These are phyloP conservation scores for Saksenaea oblongispora DNA, from an alignment of 371 early-diverging fungal species.

Conservation along the genomic window DNA sequence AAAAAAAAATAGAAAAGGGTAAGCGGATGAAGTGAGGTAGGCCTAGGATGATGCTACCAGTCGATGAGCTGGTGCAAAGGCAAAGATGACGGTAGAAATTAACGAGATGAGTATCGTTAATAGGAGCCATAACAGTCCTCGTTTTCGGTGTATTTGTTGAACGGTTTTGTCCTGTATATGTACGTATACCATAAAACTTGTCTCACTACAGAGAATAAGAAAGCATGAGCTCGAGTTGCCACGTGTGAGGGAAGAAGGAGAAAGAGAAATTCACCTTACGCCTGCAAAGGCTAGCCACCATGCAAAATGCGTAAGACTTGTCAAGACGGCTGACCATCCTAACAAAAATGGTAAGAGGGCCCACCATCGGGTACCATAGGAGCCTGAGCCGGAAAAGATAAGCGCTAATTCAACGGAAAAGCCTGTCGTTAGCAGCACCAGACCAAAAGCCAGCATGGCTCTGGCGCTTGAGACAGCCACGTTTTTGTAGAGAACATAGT, in stretches of 20 bases:
- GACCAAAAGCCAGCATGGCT: conserved; percentile 22
- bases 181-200: conserved; percentile 34
- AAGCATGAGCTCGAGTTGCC: not conserved
- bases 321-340: conserved; percentile 37
- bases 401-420: conserved; percentile 42
- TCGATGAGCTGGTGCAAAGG: conserved; percentile 41
- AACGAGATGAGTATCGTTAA: conserved; percentile 28
- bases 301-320: conserved; percentile 44
- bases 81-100: conserved; percentile 41
- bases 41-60: conserved; percentile 4
- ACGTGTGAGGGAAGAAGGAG: not conserved
- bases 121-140: conserved; percentile 36
- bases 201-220: conserved; percentile 24
- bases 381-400: conserved; percentile 36
- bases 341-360: conserved; percentile 39
- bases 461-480: conserved; percentile 21
- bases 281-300: conserved; percentile 46
- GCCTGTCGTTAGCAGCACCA: conserved; percentile 33
- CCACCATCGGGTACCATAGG: conserved; percentile 33
- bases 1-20: not conserved
- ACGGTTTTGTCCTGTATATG: conserved; percentile 46
- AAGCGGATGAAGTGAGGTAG: not conserved
- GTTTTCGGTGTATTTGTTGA: conserved; percentile 34
- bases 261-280: conserved; percentile 47
- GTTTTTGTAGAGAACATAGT: conserved; percentile 40